Percentiles rank a stretch among this genome's conserved stretches.
These are phyloP conservation scores for Cytospora piceae DNA, from an alignment of 2,329 filamentous ascomycete species.

Conservation along the genomic window DNA sequence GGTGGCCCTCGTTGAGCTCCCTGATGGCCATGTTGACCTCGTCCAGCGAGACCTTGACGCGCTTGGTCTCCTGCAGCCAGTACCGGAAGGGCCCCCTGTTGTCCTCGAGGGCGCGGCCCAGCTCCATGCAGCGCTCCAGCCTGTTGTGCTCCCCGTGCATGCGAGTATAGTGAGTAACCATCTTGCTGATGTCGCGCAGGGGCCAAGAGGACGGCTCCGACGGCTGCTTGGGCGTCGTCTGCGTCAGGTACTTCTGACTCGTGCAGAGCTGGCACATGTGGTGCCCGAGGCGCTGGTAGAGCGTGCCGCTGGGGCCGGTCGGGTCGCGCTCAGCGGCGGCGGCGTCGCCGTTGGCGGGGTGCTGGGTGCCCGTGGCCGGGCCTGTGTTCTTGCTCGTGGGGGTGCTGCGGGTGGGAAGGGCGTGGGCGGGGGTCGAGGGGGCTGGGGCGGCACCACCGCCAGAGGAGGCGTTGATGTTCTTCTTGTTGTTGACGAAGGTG, in stretches of 20 bases:
- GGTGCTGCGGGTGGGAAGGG: not conserved
- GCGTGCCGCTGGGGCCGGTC: constrained; percentile 32
- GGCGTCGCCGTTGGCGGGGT: constrained; percentile 4
- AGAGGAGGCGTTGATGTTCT: not conserved
- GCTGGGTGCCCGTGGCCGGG: constrained; percentile 1
- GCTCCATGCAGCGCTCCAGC: constrained; percentile 47
- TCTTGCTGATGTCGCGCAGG: constrained; percentile 50
- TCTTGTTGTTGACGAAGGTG: not conserved
- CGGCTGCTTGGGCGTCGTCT: constrained; percentile 46
- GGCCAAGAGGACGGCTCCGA: constrained; percentile 52
- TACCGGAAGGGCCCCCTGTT: constrained; percentile 54
- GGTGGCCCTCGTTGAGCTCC: constrained; percentile 41
- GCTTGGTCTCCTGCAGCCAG: constrained; percentile 49
- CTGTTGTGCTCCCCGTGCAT: constrained; percentile 50
- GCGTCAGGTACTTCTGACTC: constrained; percentile 47
- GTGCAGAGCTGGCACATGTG: constrained; percentile 52
- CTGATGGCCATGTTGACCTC: constrained; percentile 44
- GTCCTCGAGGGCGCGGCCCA: constrained; percentile 46
- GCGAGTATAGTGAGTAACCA: constrained; percentile 52
- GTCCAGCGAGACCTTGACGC: constrained; percentile 40
- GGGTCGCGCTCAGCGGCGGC: constrained; percentile 26
- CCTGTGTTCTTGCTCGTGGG: constrained; percentile 11
- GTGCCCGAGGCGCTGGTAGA: constrained; percentile 47
- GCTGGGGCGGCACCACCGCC: not conserved
- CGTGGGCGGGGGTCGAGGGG: constrained; percentile 6